Percentiles rank a stretch among this genome's conserved stretches.
Conservation (phyloP, 1,284 basidiomycete genomes). For the Cystobasidium sp. region DNA sequence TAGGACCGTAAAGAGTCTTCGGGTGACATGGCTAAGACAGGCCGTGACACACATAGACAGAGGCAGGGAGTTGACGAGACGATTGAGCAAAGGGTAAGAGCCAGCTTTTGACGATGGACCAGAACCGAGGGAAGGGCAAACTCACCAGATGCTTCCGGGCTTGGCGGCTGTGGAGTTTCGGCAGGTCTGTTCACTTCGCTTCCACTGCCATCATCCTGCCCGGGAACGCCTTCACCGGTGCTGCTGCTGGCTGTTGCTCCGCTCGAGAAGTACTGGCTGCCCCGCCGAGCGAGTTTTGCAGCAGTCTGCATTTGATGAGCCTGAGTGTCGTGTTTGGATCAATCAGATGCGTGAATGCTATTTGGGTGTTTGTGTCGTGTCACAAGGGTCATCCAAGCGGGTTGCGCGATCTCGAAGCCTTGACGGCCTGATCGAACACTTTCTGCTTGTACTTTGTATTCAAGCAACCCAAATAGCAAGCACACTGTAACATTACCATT, state of each 20-base stretch:
- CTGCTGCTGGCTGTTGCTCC: neutral
- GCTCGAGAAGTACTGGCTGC: constrained; percentile 26
- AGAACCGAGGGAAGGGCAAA: neutral
- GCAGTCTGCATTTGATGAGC: constrained; percentile 31
- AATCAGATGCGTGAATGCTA: neutral
- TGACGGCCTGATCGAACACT: too few species aligned
- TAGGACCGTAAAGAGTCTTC: constrained; percentile 49
- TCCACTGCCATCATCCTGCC: constrained; percentile 1
- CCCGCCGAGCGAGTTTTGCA: constrained; percentile 22
- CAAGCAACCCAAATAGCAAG: neutral
- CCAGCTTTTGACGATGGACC: neutral
- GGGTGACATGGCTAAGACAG: constrained; percentile 39
- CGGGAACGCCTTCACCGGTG: neutral
- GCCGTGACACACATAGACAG: constrained; percentile 11
- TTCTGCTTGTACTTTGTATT: too few species aligned
- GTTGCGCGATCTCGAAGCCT: too few species aligned
- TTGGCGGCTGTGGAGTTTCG: constrained; percentile 8
- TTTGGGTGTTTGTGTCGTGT: neutral
- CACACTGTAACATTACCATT: neutral
- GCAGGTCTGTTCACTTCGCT: neutral
- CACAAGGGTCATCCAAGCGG: too few species aligned
- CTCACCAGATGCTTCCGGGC: constrained; percentile 11
- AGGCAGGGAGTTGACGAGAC: neutral
- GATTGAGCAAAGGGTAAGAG: neutral
- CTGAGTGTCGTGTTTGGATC: neutral